Conservation (phyloP, 371 early-diverging fungal species). For the Syncephalastrum sp. region DNA sequence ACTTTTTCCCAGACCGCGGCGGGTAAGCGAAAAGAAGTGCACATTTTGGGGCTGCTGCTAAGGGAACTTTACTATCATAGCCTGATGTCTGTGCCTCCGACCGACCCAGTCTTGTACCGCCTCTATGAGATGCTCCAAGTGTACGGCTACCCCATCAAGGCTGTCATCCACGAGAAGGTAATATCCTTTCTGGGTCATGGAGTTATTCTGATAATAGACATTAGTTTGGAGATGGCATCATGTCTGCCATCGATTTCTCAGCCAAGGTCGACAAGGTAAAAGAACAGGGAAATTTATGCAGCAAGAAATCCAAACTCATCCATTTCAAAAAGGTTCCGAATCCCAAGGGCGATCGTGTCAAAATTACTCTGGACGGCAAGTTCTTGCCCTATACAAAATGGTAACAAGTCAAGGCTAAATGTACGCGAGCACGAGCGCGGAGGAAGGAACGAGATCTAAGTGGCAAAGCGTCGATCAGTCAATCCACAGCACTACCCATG, state of each 20-base stretch:
- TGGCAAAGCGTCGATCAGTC: neutral
- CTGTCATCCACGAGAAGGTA: conserved; percentile 58
- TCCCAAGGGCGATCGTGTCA: conserved; percentile 51
- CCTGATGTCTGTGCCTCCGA: conserved; percentile 44
- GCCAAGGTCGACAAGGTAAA: conserved; percentile 60
- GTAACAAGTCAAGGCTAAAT: conserved; percentile 6
- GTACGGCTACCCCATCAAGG: conserved; percentile 52
- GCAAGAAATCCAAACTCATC: neutral
- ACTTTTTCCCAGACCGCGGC: conserved; percentile 59
- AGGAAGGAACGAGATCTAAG: conserved; percentile 42
- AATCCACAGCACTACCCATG: neutral
- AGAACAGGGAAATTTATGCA: neutral
- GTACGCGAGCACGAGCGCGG: conserved; percentile 31
- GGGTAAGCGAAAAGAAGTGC: conserved; percentile 24
- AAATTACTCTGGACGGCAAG: conserved; percentile 53
- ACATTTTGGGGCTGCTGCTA: neutral
- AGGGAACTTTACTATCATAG: conserved; percentile 19
- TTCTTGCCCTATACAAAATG: conserved; percentile 51
- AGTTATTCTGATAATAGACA: neutral
- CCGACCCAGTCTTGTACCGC: conserved; percentile 57
- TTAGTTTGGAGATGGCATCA: conserved; percentile 52
- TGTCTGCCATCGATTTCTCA: conserved; percentile 63
- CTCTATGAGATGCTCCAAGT: conserved; percentile 58
- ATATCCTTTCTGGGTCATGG: neutral
- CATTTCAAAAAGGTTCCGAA: conserved; percentile 33